These are phyloP conservation scores for Durotheca rogersii DNA, from an alignment of 495 filamentous ascomycete species.

Conservation along the genomic window DNA sequence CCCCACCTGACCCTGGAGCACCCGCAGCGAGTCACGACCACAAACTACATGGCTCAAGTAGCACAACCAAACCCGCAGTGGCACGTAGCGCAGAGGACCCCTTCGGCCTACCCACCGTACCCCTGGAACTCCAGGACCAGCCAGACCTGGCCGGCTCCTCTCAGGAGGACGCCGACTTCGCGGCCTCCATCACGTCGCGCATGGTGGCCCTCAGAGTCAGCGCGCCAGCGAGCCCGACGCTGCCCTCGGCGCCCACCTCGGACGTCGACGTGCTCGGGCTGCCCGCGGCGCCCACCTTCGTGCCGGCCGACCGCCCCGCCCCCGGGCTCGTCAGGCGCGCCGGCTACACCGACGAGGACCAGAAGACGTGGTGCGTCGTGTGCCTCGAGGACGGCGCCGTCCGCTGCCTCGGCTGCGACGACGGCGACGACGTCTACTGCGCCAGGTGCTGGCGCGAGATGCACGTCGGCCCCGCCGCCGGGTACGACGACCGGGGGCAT, in stretches of 20 bases:
- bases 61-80: not conserved
- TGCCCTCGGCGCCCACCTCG: conserved; percentile 30
- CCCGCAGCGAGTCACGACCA: conserved; percentile 10
- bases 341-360: conserved; percentile 60
- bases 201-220: conserved; percentile 43
- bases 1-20: conserved; percentile 5
- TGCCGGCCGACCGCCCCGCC: conserved; percentile 43
- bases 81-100: conserved; percentile 5
- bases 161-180: conserved; percentile 34
- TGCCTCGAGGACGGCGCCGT: conserved; percentile 67
- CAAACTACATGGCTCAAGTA: conserved; percentile 1
- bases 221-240: conserved; percentile 6
- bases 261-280: conserved; percentile 45
- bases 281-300: conserved; percentile 57
- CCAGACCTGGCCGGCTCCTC: conserved; percentile 1
- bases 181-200: conserved; percentile 42
- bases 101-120: conserved; percentile 41
- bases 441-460: conserved; percentile 67
- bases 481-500: conserved; percentile 58
- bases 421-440: conserved; percentile 66
- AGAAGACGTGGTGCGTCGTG: conserved; percentile 68
- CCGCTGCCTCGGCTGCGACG: conserved; percentile 62
- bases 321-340: conserved; percentile 34
- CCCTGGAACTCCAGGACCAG: conserved; percentile 34
- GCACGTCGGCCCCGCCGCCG: conserved; percentile 59